phyloP scores from a whole-genome alignment of 176 grass and related monocot species.

The Carex kokanica region DNA sequence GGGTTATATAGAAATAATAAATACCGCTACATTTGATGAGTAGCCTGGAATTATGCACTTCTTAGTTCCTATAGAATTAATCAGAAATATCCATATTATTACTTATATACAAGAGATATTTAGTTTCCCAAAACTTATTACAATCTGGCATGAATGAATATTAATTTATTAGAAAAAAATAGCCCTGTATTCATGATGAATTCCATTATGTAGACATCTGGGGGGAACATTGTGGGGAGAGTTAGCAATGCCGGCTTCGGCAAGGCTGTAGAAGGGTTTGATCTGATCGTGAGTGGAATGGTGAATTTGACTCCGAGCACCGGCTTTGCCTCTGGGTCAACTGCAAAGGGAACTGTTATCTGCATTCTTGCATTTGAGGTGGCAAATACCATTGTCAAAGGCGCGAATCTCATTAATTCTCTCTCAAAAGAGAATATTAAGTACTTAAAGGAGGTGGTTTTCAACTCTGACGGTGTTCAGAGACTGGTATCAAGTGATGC shows the following conservation, averaged over 20 bases:
- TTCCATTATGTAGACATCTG: constrained; percentile 27
- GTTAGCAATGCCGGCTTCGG: constrained; percentile 65
- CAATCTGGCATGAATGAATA: neutral
- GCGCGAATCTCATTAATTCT: constrained; percentile 70
- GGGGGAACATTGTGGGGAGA: constrained; percentile 44
- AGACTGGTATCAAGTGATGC: constrained; percentile 59
- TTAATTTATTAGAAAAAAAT: neutral
- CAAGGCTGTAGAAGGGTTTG: constrained; percentile 82
- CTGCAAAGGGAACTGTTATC: constrained; percentile 66
- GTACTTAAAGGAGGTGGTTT: constrained; percentile 79
- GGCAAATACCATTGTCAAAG: constrained; percentile 90
- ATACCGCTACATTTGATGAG: neutral
- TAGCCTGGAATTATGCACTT: neutral
- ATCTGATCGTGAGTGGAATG: constrained; percentile 71
- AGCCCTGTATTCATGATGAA: neutral
- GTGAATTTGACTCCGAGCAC: constrained; percentile 53
- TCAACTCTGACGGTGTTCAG: constrained; percentile 70
- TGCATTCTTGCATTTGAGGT: constrained; percentile 95
- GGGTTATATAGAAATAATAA: neutral
- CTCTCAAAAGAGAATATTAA: constrained; percentile 58
- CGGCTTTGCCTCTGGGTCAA: constrained; percentile 52
- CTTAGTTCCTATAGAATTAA: neutral
- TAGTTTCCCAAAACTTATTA: neutral
- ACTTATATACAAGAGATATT: neutral
- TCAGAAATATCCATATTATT: neutral